Base-by-base conservation (phyloP, 345 rosid species). In the Gossypium australe region DNA sequence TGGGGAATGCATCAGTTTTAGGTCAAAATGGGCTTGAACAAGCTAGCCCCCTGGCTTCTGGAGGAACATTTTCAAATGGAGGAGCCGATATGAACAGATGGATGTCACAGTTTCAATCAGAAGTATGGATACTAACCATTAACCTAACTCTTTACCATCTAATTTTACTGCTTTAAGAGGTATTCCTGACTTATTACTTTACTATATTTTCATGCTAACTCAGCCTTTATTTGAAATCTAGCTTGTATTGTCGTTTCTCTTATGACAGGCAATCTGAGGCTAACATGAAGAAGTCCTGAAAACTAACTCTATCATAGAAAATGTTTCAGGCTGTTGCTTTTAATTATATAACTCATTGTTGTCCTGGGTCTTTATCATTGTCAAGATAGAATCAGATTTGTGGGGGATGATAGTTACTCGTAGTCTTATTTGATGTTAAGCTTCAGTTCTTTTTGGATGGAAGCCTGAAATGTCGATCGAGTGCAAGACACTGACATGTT, bases 1-100 rank as follows among this genome's bases (percentile, higher is more conserved):
- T 95, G 98, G 98, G 87, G 97, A 93, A 93, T 91, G 99, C 99
- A 17, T 89, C 97, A 87, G 92, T 91, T 89, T 86, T 95, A 84
- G 93, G 99, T 84, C 98, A 89, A 90, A 91, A 87, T 90, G 94
- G 96, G 86, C 85, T 93, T 89, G 98, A 93, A 83, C 94, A 88
- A 84, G 93, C 87, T 85, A 91, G 89, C 88, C 94, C 97, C 88
- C 84, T 91, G 87, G 77, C 93, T 81, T 86, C 93, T 62, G 93
- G 95, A 91, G 93, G 99, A 85, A 86, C 86, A 57, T 91, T 84
- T 86, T 92, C 93, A 82, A 93, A 95, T 80, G 89, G 97, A 89
- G 93, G 94, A 91, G 92, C 86, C 17, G 92, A 95, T 83, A 69
- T 87, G 92, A 91, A 87, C 68, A 90, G 94, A 87, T 90, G 97